Percentiles rank a stretch among this genome's conserved stretches.
Evolutionary conservation across 352 stramenopile species (phyloP).

Genomic region (Phytophthora pluvialis): DNA sequence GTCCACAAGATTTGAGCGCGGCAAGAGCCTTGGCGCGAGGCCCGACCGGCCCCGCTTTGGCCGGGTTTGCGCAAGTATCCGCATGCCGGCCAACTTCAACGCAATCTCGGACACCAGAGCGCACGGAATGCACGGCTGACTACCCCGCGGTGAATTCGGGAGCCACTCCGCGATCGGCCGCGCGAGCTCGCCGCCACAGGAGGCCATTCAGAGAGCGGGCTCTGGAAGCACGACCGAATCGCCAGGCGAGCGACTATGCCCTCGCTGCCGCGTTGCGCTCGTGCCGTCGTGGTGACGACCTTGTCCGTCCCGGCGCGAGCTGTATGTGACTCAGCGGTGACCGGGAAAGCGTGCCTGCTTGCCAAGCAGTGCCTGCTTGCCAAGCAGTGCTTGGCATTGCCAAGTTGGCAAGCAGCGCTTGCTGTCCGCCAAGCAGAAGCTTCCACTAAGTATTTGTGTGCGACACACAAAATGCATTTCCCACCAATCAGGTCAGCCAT

Average conservation of each 20-base stretch:
- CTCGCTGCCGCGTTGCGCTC: not conserved
- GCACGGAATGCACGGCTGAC: not conserved
- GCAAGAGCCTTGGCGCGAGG: slow-evolving; percentile 17
- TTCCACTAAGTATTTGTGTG: no score
- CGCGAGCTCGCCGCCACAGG: slow-evolving; percentile 10
- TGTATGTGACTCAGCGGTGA: slow-evolving; percentile 13
- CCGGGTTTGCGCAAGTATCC: slow-evolving; percentile 23
- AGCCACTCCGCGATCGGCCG: slow-evolving; percentile 18
- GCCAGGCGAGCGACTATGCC: not conserved
- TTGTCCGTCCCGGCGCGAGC: slow-evolving; percentile 17
- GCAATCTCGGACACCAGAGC: slow-evolving; percentile 4
- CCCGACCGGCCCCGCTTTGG: not conserved
- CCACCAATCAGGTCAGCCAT: not conserved
- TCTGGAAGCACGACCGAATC: not conserved
- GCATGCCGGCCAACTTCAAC: slow-evolving; percentile 18
- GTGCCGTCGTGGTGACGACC: slow-evolving; percentile 10
- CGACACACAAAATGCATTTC: no score
- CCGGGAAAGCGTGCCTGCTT: slow-evolving; percentile 1
- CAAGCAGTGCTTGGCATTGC: no score
- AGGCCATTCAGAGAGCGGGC: slow-evolving; percentile 29
- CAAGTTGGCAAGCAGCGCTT: no score
- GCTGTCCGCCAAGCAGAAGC: no score
- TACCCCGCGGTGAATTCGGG: slow-evolving; percentile 13
- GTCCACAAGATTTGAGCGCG: slow-evolving; percentile 22
- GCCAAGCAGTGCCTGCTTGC: no score